Conservation (phyloP, 2,329 filamentous ascomycete genomes). For the Pyrenochaeta sp. region DNA sequence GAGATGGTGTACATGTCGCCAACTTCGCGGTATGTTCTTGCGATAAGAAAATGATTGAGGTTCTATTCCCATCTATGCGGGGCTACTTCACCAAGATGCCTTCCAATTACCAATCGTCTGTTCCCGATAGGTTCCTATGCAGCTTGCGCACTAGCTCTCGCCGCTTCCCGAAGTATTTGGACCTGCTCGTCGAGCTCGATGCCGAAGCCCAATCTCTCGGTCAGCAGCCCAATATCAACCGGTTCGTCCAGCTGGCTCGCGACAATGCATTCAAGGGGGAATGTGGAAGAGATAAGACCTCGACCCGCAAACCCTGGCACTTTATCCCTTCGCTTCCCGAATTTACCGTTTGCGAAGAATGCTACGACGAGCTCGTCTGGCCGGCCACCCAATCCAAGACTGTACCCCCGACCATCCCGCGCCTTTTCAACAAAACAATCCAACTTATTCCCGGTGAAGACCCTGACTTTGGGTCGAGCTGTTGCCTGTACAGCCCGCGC, state of each 20-base stretch:
- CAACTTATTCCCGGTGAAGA: slow-evolving; percentile 63
- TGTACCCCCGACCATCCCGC: slow-evolving; percentile 51
- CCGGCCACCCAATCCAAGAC: slow-evolving; percentile 65
- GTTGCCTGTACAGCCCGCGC: slow-evolving; percentile 80
- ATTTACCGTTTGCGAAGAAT: slow-evolving; percentile 86
- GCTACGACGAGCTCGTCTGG: slow-evolving; percentile 81
- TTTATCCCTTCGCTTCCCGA: slow-evolving; percentile 77
- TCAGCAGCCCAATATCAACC: slow-evolving; percentile 62
- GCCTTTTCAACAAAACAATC: slow-evolving; percentile 61
- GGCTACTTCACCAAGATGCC: slow-evolving; percentile 66
- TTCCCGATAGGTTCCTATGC: slow-evolving; percentile 64
- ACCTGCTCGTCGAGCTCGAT: slow-evolving; percentile 64
- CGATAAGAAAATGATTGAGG: slow-evolving; percentile 76
- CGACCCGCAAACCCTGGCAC: slow-evolving; percentile 76
- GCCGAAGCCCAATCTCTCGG: slow-evolving; percentile 48
- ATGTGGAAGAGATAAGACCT: slow-evolving; percentile 70
- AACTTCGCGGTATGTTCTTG: slow-evolving; percentile 79
- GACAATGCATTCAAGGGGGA: slow-evolving; percentile 56
- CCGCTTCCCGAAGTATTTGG: slow-evolving; percentile 65
- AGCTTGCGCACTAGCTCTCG: slow-evolving; percentile 71
- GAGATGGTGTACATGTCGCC: slow-evolving; percentile 68
- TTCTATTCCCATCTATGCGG: slow-evolving; percentile 75
- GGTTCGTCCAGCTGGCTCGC: slow-evolving; percentile 71
- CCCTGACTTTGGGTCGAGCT: slow-evolving; percentile 58
- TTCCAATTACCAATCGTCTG: slow-evolving; percentile 46